Conservation (phyloP, 495 filamentous ascomycete genomes). For the Talaromyces trachyspermus region DNA sequence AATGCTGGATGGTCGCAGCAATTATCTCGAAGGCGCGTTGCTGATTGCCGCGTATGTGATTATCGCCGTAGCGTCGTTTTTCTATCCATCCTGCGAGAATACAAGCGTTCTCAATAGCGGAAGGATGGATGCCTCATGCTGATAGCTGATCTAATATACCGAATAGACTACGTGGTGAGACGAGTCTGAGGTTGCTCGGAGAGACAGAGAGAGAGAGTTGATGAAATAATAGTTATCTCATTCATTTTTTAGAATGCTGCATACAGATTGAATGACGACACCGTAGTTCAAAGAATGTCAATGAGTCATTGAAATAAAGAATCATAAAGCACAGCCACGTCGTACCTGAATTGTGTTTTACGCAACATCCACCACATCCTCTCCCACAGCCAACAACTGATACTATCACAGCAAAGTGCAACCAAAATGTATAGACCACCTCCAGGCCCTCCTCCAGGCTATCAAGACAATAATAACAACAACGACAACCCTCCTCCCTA, state of each 20-base stretch:
- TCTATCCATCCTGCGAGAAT: slow-evolving; percentile 48
- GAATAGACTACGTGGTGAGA: not conserved
- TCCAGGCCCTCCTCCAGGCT: slow-evolving; percentile 5
- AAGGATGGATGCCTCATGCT: slow-evolving; percentile 2
- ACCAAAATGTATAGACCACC: slow-evolving; percentile 5
- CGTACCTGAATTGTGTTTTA: no score
- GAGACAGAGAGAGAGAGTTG: no score
- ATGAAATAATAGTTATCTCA: no score
- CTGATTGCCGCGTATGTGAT: slow-evolving; percentile 79
- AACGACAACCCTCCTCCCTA: slow-evolving; percentile 45
- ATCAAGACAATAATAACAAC: slow-evolving; percentile 1
- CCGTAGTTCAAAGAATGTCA: no score
- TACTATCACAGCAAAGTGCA: no score
- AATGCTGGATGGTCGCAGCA: slow-evolving; percentile 77
- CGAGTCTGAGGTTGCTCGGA: not conserved
- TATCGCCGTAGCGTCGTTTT: slow-evolving; percentile 60
- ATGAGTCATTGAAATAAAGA: no score
- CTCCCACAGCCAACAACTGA: not conserved
- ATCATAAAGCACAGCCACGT: no score
- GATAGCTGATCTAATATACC: not conserved
- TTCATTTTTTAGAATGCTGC: no score
- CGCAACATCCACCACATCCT: not conserved
- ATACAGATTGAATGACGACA: no score
- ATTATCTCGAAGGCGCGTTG: slow-evolving; percentile 81
- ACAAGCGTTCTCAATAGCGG: slow-evolving; percentile 33